phyloP scores from a whole-genome alignment of 2,329 filamentous ascomycete species.

The Periconia digitata region DNA sequence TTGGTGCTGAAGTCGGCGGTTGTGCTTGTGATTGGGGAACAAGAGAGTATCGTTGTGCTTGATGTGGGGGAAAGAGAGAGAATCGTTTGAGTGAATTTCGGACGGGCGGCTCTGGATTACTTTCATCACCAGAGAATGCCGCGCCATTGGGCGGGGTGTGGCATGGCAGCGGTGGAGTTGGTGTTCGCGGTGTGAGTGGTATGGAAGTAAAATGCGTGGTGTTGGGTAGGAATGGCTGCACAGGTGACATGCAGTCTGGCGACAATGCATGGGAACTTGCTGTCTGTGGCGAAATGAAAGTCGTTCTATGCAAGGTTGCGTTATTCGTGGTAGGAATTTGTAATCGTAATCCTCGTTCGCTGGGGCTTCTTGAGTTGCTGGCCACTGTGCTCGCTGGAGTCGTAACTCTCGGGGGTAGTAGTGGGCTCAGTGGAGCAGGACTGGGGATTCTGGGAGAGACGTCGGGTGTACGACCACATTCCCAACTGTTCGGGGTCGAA shows the following conservation, averaged over 20 bases:
- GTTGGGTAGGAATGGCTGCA: constrained; percentile 20
- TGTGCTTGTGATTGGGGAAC: constrained; percentile 2
- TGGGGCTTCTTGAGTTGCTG: constrained; percentile 15
- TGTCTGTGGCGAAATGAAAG: constrained; percentile 24
- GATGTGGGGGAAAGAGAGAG: constrained; percentile 9
- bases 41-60: constrained; percentile 5
- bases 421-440: constrained; percentile 19
- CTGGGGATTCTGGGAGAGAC: constrained; percentile 24
- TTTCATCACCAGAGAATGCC: constrained; percentile 7
- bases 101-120: constrained; percentile 7
- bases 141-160: constrained; percentile 12
- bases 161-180: constrained; percentile 16
- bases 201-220: constrained; percentile 7
- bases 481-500: constrained; percentile 10
- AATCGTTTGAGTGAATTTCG: constrained; percentile 7
- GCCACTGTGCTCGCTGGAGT: constrained; percentile 13
- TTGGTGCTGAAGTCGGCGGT: constrained; percentile 1
- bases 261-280: constrained; percentile 31
- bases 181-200: constrained; percentile 11
- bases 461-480: constrained; percentile 16
- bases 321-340: constrained; percentile 20
- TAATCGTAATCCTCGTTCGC: constrained; percentile 22
- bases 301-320: constrained; percentile 1
- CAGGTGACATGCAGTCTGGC: constrained; percentile 24
- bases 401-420: constrained; percentile 15